Evolutionary conservation across 441 rosid genomes (phyloP).

Genomic region (Sinapis alba): DNA sequence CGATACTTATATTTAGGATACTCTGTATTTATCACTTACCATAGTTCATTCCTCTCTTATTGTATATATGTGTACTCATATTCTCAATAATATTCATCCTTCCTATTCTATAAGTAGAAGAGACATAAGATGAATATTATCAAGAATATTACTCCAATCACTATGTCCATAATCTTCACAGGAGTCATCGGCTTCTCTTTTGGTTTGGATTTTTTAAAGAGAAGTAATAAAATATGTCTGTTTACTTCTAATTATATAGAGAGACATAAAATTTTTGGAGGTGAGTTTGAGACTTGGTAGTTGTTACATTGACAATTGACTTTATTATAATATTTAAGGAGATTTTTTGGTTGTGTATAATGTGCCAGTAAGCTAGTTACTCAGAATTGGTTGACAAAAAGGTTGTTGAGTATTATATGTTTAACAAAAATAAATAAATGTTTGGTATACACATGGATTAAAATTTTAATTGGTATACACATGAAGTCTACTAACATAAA

Average conservation of each 20-base stretch:
- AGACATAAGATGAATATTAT: conserved; percentile 27
- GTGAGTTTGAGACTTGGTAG: conserved; percentile 19
- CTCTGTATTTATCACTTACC: no score
- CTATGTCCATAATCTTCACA: conserved; percentile 34
- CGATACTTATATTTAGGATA: no score
- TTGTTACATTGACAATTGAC: background rate
- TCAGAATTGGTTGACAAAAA: background rate
- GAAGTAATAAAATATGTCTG: background rate
- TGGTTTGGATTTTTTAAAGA: background rate
- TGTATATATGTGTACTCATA: no score
- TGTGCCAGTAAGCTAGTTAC: background rate
- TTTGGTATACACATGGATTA: no score
- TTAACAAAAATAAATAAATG: background rate
- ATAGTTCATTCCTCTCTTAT: no score
- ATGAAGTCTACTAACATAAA: no score
- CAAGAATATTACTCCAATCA: conserved; percentile 27
- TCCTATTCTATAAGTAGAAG: no score
- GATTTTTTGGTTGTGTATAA: background rate
- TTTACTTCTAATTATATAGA: background rate
- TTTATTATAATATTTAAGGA: background rate
- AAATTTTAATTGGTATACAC: background rate
- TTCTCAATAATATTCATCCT: no score
- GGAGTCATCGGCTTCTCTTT: conserved; percentile 22
- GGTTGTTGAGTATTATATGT: background rate
- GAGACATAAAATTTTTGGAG: background rate